Evolutionary conservation across 1,284 basidiomycete species (phyloP), one percentile per base, ranked within the genome.

Genomic region (Agroathelia rolfsii): DNA sequence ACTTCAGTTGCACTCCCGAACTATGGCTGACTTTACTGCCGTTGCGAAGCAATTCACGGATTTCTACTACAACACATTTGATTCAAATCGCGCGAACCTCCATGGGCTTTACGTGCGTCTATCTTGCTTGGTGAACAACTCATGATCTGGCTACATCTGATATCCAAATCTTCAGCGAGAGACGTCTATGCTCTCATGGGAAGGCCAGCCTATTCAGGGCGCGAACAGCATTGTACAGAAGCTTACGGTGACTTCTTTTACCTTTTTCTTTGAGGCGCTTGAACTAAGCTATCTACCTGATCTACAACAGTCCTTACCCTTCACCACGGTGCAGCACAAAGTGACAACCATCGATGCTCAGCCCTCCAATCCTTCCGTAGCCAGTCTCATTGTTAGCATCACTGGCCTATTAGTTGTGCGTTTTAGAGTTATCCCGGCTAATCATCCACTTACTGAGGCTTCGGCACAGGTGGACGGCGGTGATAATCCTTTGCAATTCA

Each of bases 101-200:
- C 46, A 39, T 4, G 38, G 58, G 30, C 76, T 93, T 55, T 93
- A 92, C 59, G 87, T 90, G 42, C 50, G 79, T 70, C 39, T 20
- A 32, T 38, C 25, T 34, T 31, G 22, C 35, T 34, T 29, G n/a
- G n/a, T n/a, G n/a, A n/a, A 33, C 23, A 41, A 39, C 37, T 34
- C 30, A 31, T 32, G 34, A 36, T 42, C 40, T 46, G 34, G 46
- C 49, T 42, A 39, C 33, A 23, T 40, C 35, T 38, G 45, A 57
- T 56, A 47, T 45, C 41, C 46, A 43, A 39, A 42, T 46, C 44
- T 44, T 35, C 52, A 97, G 94, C 76, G 92, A 42, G 63, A 69
- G 18, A 41, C 55, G 33, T 97, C 93, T 14, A 96, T 95, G 88
- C 64, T 98, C 49, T 78, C 83, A 7, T 98, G 78, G 61, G 93